Conservation (phyloP, 2,329 filamentous ascomycete genomes). For the Aspergillus sp. region DNA sequence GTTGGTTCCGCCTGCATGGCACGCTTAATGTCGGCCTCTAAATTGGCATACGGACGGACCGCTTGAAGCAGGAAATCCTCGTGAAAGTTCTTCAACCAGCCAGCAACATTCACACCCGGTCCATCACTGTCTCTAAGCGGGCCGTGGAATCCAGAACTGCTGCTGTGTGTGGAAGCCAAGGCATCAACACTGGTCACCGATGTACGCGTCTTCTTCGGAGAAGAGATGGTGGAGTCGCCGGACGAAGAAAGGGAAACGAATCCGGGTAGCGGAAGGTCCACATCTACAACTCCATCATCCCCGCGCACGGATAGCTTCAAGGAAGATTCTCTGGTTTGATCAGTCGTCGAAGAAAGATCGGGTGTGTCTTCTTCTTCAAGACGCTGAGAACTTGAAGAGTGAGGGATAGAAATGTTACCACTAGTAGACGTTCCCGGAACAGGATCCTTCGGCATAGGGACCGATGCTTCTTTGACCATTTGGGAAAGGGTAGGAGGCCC, state of each 20-base stretch:
- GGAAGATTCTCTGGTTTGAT: slow-evolving; percentile 43
- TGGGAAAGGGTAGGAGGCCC: slow-evolving; percentile 30
- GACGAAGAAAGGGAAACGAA: slow-evolving; percentile 49
- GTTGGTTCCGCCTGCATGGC: slow-evolving; percentile 58
- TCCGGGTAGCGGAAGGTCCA: slow-evolving; percentile 57
- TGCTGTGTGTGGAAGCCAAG: slow-evolving; percentile 45
- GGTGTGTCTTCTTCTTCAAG: slow-evolving; percentile 25
- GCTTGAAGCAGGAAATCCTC: slow-evolving; percentile 61
- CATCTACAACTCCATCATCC: slow-evolving; percentile 61
- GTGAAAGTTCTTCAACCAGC: slow-evolving; percentile 58
- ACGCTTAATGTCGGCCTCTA: slow-evolving; percentile 56
- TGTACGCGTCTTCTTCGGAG: slow-evolving; percentile 43
- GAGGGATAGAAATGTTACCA: slow-evolving; percentile 38
- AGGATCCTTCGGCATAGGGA: slow-evolving; percentile 18
- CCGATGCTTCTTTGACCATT: slow-evolving; percentile 35
- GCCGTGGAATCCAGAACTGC: slow-evolving; percentile 35
- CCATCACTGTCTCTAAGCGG: slow-evolving; percentile 40
- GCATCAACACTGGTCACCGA: slow-evolving; percentile 55
- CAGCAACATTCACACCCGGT: slow-evolving; percentile 56
- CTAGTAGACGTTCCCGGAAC: slow-evolving; percentile 24
- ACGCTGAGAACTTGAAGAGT: slow-evolving; percentile 20
- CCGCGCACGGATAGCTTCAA: slow-evolving; percentile 57
- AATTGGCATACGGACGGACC: slow-evolving; percentile 52
- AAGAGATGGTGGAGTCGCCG: slow-evolving; percentile 45
- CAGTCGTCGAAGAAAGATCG: slow-evolving; percentile 27